Percentiles rank a stretch among this genome's conserved stretches.
These are phyloP conservation scores for Amphibolis antarctica DNA, from an alignment of 106 monocot genomes.

Conservation along the genomic window DNA sequence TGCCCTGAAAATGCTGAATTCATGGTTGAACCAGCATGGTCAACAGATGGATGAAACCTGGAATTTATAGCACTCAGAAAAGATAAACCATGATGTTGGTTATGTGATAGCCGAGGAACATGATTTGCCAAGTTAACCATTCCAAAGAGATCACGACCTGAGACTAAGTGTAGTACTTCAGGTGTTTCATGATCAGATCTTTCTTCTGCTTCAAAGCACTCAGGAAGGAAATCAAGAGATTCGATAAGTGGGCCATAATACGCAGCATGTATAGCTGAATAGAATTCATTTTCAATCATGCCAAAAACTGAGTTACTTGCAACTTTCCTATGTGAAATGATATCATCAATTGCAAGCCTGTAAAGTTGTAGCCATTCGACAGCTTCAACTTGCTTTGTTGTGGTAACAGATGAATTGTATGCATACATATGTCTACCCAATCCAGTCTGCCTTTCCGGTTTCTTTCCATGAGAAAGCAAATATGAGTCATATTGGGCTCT, in stretches of 20 bases:
- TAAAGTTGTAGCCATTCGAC: slow-evolving; percentile 88
- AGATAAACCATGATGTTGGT: slow-evolving; percentile 20
- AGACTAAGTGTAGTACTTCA: slow-evolving; percentile 83
- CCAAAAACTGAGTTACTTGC: slow-evolving; percentile 48
- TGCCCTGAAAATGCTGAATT: not conserved
- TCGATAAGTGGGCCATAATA: slow-evolving; percentile 82
- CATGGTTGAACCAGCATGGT: not conserved
- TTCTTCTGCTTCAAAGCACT: slow-evolving; percentile 94
- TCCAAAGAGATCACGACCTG: slow-evolving; percentile 85
- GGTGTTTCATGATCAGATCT: slow-evolving; percentile 71
- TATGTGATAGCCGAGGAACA: slow-evolving; percentile 36
- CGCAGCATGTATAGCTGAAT: slow-evolving; percentile 71
- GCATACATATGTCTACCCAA: slow-evolving; percentile 22
- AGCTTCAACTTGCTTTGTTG: slow-evolving; percentile 40
- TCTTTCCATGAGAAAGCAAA: slow-evolving; percentile 41
- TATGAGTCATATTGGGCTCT: slow-evolving; percentile 63
- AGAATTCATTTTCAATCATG: slow-evolving; percentile 67
- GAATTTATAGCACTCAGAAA: slow-evolving; percentile 11
- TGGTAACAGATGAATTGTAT: slow-evolving; percentile 22
- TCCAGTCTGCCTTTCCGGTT: slow-evolving; percentile 25
- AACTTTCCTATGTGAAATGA: slow-evolving; percentile 41
- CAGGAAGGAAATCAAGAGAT: slow-evolving; percentile 72
- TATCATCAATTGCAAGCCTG: slow-evolving; percentile 53
- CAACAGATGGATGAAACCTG: slow-evolving; percentile 6
- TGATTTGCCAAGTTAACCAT: slow-evolving; percentile 41